phyloP scores from a whole-genome alignment of 116 monocot genomes.

The Thalassia testudinum region DNA sequence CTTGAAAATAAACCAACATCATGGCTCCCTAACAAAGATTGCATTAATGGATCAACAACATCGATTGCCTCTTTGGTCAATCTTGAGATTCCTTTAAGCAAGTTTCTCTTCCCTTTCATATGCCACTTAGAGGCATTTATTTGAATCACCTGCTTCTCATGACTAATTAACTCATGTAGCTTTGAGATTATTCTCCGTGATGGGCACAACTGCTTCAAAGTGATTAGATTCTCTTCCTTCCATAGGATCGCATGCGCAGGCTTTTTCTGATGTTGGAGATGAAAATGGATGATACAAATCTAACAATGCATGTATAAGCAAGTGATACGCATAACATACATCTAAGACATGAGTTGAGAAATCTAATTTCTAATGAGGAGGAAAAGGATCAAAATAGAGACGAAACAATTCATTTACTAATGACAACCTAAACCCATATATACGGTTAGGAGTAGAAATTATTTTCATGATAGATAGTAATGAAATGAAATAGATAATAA shows the following conservation, averaged over 20 bases:
- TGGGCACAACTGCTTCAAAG: neutral
- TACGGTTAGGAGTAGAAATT: too few relatives aligned
- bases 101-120: slow-evolving; percentile 3
- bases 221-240: slow-evolving; percentile 1
- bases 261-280: neutral
- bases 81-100: neutral
- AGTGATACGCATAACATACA: too few relatives aligned
- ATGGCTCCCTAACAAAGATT: neutral
- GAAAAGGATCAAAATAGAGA: too few relatives aligned
- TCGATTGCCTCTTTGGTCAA: neutral
- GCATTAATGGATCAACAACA: neutral
- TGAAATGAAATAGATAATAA: too few relatives aligned
- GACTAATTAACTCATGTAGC: neutral
- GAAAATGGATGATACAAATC: slow-evolving; percentile 1
- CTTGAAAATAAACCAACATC: neutral
- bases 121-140: slow-evolving; percentile 1
- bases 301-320: neutral
- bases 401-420: too few relatives aligned
- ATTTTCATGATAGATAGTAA: too few relatives aligned
- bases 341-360: too few relatives aligned
- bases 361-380: too few relatives aligned
- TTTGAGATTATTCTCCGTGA: neutral
- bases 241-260: neutral
- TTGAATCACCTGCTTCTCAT: neutral
- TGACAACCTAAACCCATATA: too few relatives aligned